These are phyloP conservation scores for Mycena sanguinolenta DNA, from an alignment of 768 basidiomycete genomes.

Conservation along the genomic window DNA sequence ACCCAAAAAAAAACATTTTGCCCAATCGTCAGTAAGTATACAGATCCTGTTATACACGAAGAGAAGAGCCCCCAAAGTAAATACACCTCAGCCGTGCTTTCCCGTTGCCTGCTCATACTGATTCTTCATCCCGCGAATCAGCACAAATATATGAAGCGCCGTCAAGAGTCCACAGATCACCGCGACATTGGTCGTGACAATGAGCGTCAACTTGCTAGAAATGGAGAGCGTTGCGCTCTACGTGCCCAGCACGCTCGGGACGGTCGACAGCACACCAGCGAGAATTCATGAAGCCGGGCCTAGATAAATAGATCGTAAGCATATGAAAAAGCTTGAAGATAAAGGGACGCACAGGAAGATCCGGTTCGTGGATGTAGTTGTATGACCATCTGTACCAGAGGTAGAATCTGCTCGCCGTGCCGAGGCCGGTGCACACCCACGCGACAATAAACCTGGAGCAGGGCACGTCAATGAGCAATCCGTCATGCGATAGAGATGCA, in stretches of 20 bases:
- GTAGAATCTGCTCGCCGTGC: constrained; percentile 67
- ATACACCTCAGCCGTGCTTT: background rate
- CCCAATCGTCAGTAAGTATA: background rate
- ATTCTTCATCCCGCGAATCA: constrained; percentile 24
- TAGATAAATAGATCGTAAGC: background rate
- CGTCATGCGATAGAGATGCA: background rate
- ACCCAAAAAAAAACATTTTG: background rate
- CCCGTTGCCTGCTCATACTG: no score
- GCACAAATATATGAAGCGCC: constrained; percentile 59
- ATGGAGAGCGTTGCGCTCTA: constrained; percentile 61
- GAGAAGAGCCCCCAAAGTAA: background rate
- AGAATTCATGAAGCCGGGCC: constrained; percentile 70
- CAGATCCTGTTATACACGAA: background rate
- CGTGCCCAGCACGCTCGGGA: constrained; percentile 63
- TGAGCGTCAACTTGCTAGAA: constrained; percentile 60
- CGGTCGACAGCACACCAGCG: constrained; percentile 68
- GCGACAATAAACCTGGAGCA: constrained; percentile 64
- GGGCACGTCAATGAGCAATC: background rate
- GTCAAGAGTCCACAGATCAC: constrained; percentile 57
- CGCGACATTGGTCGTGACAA: constrained; percentile 58
- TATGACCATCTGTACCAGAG: constrained; percentile 71
- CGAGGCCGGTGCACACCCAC: constrained; percentile 66
- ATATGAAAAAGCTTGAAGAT: background rate
- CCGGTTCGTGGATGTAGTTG: constrained; percentile 71
- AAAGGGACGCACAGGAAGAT: constrained; percentile 61